Base-by-base conservation (phyloP, 1,284 basidiomycete genomes). In the Stereum hirsutum region DNA sequence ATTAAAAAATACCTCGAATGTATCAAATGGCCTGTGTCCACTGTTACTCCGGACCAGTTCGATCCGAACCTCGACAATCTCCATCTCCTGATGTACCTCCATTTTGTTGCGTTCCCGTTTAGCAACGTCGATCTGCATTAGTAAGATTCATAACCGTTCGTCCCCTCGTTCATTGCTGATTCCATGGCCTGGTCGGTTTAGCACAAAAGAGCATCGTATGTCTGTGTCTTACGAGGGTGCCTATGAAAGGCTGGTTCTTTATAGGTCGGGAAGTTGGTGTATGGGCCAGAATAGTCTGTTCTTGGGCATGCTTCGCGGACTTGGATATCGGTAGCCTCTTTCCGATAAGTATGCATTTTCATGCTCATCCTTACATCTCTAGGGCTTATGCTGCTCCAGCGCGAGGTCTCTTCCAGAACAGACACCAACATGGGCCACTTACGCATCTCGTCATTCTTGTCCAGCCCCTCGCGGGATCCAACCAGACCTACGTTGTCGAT, bases 391-490 rank as follows among this genome's bases (percentile, higher is more conserved):
- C 54, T 7, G 56, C 51, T 12, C 50, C 57, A 7, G 62, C 49
- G 20, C 38, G 54, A 61, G 14, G 60, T 64, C 47, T 46, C 46
- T 33, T 28, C 53, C 24, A 44, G 42, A 36, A 23, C 39, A n/a
- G 10, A 44, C 19, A 23, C 46, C 27, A 23, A 37, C 63, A 53
- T 41, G 53, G 44, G 21, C 46, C 53, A 26, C 53, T 49, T 36
- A 40, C 48, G 11, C 67, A 68, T 45, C 56, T 64, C 50, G 52
- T 66, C 19, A 46, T 66, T 6, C 59, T 70, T 23, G 63, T 67
- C 5, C 65, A 70, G 45, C 63, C 63, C 4, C 52, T 43, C 14
- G 48, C 45, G n/a, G 53, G 55, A 26, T 57, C 54, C 32, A 61
- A 58, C 42, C 42, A 15, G 15, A 66, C 64, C 1, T 68, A 65